A percentile compares a stretch with the other conserved stretches of the same genome.
Evolutionary conservation across 345 rosid species (phyloP).

Genomic region (Kandelia obovata): DNA sequence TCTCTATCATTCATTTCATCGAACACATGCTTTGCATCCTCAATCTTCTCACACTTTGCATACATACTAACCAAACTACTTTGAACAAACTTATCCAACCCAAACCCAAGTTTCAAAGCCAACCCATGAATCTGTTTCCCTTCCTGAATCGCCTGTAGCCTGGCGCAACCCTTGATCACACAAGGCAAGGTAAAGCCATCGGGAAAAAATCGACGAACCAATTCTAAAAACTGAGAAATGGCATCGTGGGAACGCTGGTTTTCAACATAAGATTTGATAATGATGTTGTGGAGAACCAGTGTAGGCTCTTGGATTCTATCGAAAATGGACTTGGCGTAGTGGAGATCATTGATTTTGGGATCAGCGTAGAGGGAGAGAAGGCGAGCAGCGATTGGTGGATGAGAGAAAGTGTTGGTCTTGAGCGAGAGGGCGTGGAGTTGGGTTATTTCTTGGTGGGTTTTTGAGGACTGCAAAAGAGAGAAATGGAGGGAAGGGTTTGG

Average conservation of each 20-base stretch:
- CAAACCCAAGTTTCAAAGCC: conserved; percentile 44
- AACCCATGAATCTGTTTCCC: conserved; percentile 60
- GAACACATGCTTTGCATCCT: conserved; percentile 38
- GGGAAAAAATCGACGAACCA: conserved; percentile 29
- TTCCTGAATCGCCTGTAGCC: conserved; percentile 40
- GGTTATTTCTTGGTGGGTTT: conserved; percentile 30
- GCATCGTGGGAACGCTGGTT: conserved; percentile 48
- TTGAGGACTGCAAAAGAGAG: conserved; percentile 28
- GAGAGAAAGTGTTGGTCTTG: conserved; percentile 34
- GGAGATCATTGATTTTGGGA: conserved; percentile 31
- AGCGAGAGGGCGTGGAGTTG: conserved; percentile 50
- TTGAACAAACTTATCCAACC: conserved; percentile 49
- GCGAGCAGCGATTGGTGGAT: conserved; percentile 37
- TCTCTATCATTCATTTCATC: conserved; percentile 41
- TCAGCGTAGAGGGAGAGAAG: conserved; percentile 45
- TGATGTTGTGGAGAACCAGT: conserved; percentile 40
- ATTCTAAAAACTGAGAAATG: conserved; percentile 30
- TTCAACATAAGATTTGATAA: conserved; percentile 42
- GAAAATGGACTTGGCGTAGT: conserved; percentile 47
- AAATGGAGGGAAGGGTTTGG: conserved; percentile 17
- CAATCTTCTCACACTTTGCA: conserved; percentile 41
- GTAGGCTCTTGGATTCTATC: conserved; percentile 27
- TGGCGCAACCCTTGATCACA: conserved; percentile 50
- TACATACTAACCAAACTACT: conserved; percentile 54
- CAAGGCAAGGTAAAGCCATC: conserved; percentile 51